A percentile compares a stretch with the other conserved stretches of the same genome.
These are phyloP conservation scores for Phytophthora melonis DNA, from an alignment of 352 stramenopile species.

Conservation along the genomic window DNA sequence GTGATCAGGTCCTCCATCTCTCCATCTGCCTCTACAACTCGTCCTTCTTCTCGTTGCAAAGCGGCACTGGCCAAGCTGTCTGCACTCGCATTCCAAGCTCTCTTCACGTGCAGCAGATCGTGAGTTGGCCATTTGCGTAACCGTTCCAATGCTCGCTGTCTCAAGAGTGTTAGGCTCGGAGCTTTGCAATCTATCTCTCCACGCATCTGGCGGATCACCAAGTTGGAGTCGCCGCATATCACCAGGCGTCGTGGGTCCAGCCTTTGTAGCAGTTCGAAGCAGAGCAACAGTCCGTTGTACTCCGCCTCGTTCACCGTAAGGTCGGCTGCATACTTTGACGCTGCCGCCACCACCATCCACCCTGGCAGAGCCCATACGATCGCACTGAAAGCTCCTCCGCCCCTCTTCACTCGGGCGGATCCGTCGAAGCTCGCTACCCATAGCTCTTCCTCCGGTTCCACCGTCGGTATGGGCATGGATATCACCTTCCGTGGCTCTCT, in stretches of 20 bases:
- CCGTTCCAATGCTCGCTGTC: not conserved
- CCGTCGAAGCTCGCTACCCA: slow-evolving; percentile 28
- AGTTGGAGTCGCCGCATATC: slow-evolving; percentile 2
- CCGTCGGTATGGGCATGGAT: not conserved
- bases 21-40: no score
- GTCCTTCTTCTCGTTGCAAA: not conserved
- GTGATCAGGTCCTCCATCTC: no score
- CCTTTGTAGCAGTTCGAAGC: not conserved
- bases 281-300: slow-evolving; percentile 14
- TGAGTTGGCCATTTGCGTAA: not conserved
- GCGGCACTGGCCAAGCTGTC: not conserved
- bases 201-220: slow-evolving; percentile 9
- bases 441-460: not conserved
- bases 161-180: not conserved
- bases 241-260: not conserved
- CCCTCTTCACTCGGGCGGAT: slow-evolving; percentile 17
- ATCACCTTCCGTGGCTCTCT: not conserved
- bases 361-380: slow-evolving; percentile 24
- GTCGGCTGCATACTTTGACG: not conserved
- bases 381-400: slow-evolving; percentile 8
- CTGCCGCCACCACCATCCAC: slow-evolving; percentile 3
- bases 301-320: slow-evolving; percentile 33
- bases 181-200: slow-evolving; percentile 14
- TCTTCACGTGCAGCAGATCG: slow-evolving; percentile 4
- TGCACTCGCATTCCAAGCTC: slow-evolving; percentile 8